Evolutionary conservation across 2,329 filamentous ascomycete species (phyloP).

Genomic region (Beauveria sp.): DNA sequence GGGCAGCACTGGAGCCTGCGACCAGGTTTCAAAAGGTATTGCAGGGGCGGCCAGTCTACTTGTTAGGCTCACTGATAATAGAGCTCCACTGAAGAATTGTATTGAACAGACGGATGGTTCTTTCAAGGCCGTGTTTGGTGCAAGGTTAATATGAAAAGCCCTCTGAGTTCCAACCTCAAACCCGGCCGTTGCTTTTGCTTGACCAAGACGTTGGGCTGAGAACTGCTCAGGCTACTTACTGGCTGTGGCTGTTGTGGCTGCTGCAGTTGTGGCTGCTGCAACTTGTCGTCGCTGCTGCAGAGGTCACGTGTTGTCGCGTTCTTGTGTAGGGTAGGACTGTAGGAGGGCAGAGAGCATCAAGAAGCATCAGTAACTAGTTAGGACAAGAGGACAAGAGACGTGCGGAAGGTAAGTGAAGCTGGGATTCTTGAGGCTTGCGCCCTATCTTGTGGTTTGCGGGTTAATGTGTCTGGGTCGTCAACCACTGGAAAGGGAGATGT

Average conservation of each 20-base stretch:
- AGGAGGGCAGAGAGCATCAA: no score
- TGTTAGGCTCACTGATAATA: neutral
- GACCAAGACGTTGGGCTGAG: neutral
- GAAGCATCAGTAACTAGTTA: no score
- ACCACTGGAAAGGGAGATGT: no score
- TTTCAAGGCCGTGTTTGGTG: neutral
- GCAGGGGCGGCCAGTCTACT: neutral
- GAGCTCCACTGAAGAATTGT: no score
- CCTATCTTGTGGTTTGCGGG: no score
- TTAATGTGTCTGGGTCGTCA: no score
- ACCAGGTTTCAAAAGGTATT: neutral
- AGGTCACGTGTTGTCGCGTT: conserved; percentile 1
- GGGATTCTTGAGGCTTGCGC: no score
- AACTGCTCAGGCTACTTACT: neutral
- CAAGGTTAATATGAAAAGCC: neutral
- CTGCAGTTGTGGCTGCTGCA: neutral
- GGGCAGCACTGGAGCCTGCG: neutral
- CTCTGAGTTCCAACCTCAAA: neutral
- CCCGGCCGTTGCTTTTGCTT: neutral
- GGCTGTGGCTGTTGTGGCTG: neutral
- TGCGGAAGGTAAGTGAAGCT: no score
- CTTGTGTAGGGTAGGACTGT: neutral
- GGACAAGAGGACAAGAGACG: no score
- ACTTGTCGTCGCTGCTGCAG: neutral
- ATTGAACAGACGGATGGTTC: neutral